Evolutionary conservation across 495 filamentous ascomycete genomes (phyloP).

Genomic region (Neurospora africana): DNA sequence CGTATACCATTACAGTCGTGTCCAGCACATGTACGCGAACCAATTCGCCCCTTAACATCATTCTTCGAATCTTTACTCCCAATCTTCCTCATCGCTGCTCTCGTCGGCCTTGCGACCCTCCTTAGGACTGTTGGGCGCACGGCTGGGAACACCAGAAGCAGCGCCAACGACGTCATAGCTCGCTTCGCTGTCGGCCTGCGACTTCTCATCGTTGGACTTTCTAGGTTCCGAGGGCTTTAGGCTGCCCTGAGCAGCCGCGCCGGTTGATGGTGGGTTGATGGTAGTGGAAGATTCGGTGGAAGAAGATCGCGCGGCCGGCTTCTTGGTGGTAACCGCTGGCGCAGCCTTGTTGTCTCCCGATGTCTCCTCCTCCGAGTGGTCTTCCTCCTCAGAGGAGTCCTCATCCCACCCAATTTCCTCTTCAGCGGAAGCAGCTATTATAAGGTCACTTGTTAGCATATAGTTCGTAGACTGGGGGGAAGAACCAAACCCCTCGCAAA

Average conservation of each 20-base stretch:
- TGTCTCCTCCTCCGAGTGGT: constrained; percentile 9
- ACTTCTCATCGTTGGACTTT: constrained; percentile 77
- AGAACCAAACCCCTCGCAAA: background rate
- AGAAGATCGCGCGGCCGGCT: constrained; percentile 21
- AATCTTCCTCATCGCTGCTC: constrained; percentile 51
- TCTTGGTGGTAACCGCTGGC: constrained; percentile 11
- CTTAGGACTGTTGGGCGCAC: constrained; percentile 62
- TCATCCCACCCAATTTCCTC: constrained; percentile 84
- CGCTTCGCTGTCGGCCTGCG: constrained; percentile 75
- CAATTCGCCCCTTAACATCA: background rate
- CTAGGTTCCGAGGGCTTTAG: constrained; percentile 56
- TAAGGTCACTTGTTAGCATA: constrained; percentile 16
- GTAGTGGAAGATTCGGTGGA: constrained; percentile 44
- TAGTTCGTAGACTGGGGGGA: constrained; percentile 3
- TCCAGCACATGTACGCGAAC: constrained; percentile 1
- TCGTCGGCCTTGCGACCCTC: constrained; percentile 39
- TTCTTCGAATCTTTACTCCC: constrained; percentile 51
- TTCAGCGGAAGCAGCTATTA: constrained; percentile 46
- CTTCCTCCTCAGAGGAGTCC: constrained; percentile 28
- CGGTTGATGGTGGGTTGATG: constrained; percentile 30
- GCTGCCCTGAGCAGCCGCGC: constrained; percentile 13
- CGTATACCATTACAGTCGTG: background rate
- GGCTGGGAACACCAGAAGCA: constrained; percentile 66
- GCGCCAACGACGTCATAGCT: constrained; percentile 85
- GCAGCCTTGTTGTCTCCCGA: constrained; percentile 22